These are phyloP conservation scores for Vigna reflexopilosa DNA, from an alignment of 306 rosid species.

Conservation along the genomic window DNA sequence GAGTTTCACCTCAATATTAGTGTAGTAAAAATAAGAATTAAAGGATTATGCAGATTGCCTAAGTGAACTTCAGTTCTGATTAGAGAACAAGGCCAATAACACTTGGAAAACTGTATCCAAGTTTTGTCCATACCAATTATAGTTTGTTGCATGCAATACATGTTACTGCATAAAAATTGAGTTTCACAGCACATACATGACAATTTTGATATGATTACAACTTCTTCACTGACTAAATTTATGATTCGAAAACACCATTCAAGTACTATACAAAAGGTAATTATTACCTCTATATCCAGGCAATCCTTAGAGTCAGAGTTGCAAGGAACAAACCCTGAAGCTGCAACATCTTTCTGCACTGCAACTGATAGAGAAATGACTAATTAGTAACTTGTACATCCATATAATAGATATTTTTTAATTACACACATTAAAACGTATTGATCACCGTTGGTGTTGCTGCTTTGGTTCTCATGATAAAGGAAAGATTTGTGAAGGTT, in stretches of 20 bases:
- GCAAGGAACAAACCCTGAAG: conserved; percentile 49
- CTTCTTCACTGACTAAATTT: neutral
- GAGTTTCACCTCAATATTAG: neutral
- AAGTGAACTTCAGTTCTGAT: neutral
- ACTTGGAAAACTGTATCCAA: neutral
- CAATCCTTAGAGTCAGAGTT: conserved; percentile 46
- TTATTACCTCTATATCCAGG: conserved; percentile 55
- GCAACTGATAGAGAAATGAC: conserved; percentile 47
- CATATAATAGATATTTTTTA: conserved; percentile 27
- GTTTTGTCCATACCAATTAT: neutral
- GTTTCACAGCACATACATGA: neutral
- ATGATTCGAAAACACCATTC: conserved; percentile 9
- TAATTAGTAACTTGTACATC: conserved; percentile 44
- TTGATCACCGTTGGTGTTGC: conserved; percentile 46
- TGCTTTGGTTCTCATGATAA: conserved; percentile 54
- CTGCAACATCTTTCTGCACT: conserved; percentile 41
- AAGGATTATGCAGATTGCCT: neutral
- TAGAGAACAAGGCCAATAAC: neutral
- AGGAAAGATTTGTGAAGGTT: conserved; percentile 49
- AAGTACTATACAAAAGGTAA: conserved; percentile 12
- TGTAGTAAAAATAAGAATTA: neutral
- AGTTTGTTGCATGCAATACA: neutral
- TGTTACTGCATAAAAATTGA: neutral
- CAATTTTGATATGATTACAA: neutral
- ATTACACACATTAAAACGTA: conserved; percentile 37